Evolutionary conservation across 768 basidiomycete species (phyloP).

Genomic region (Cystoderma amianthinum): DNA sequence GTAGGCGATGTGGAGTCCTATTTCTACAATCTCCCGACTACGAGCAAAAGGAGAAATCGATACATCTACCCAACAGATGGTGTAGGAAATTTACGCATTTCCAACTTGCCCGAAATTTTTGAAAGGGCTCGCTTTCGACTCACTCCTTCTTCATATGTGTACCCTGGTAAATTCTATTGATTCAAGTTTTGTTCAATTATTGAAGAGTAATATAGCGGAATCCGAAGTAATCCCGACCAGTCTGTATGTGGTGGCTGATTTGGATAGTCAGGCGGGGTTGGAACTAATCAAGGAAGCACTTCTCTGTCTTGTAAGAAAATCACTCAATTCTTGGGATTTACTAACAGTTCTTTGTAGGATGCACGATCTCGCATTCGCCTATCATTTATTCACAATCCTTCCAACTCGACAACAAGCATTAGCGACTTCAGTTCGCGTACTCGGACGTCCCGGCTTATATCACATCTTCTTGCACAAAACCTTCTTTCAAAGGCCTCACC

Average conservation of each 20-base stretch:
- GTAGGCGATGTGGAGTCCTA: conserved; percentile 53
- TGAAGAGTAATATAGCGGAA: conserved; percentile 10
- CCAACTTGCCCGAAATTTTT: conserved; percentile 52
- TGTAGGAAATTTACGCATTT: conserved; percentile 40
- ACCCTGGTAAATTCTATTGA: conserved; percentile 42
- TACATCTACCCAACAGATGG: conserved; percentile 61
- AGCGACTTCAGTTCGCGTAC: conserved; percentile 24
- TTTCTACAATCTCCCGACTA: conserved; percentile 86
- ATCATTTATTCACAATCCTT: conserved; percentile 75
- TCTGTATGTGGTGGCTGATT: conserved; percentile 67
- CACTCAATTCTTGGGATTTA: conserved; percentile 1
- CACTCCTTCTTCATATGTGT: conserved; percentile 45
- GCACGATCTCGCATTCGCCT: conserved; percentile 45
- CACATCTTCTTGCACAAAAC: conserved; percentile 37
- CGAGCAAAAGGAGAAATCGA: conserved; percentile 63
- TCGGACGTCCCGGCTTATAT: conserved; percentile 43
- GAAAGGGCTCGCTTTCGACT: conserved; percentile 34
- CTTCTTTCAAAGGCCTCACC: conserved; percentile 32
- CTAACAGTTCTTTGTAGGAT: conserved; percentile 23
- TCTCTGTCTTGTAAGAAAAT: conserved; percentile 48
- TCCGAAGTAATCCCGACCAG: conserved; percentile 33
- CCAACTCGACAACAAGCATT: conserved; percentile 10
- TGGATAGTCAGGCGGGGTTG: conserved; percentile 58
- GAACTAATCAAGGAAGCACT: conserved; percentile 61
- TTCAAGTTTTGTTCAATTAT: background rate